Evolutionary conservation across 305 asterid species (phyloP).

Genomic region (Solanum hybrid): DNA sequence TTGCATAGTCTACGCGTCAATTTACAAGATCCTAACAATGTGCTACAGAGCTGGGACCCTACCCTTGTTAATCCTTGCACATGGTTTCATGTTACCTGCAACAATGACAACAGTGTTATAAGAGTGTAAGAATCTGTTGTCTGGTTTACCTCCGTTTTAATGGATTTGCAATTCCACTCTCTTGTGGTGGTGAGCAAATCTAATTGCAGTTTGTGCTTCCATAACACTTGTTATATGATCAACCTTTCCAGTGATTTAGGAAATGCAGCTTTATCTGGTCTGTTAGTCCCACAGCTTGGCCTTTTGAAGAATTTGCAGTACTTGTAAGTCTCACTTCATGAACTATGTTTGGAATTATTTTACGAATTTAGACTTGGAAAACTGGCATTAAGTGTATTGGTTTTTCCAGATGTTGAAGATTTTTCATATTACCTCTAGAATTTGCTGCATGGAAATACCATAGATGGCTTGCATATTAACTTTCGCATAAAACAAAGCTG

Average conservation of each 20-base stretch:
- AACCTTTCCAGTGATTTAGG: conserved; percentile 73
- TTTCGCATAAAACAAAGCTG: neutral
- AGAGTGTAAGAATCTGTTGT: conserved; percentile 63
- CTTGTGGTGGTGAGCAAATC: neutral
- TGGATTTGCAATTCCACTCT: neutral
- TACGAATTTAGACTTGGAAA: neutral
- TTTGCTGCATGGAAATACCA: neutral
- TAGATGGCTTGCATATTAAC: neutral
- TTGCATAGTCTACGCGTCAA: conserved; percentile 68
- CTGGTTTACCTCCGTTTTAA: neutral
- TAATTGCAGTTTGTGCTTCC: neutral
- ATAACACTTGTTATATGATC: neutral
- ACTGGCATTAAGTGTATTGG: neutral
- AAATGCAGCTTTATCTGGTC: conserved; percentile 92
- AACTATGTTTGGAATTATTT: neutral
- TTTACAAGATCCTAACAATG: conserved; percentile 86
- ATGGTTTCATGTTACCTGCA: conserved; percentile 98
- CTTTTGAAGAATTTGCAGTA: conserved; percentile 89
- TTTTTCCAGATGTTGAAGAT: neutral
- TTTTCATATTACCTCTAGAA: neutral
- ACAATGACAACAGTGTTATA: conserved; percentile 92
- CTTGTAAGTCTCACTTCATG: conserved; percentile 43
- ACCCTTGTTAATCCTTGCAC: conserved; percentile 98
- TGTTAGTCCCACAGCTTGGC: conserved; percentile 84
- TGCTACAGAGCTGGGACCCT: conserved; percentile 97